Percentiles rank a stretch among this genome's conserved stretches.
These are phyloP conservation scores for Albifimbria verrucaria DNA, from an alignment of 2,329 filamentous ascomycete species.

Conservation along the genomic window DNA sequence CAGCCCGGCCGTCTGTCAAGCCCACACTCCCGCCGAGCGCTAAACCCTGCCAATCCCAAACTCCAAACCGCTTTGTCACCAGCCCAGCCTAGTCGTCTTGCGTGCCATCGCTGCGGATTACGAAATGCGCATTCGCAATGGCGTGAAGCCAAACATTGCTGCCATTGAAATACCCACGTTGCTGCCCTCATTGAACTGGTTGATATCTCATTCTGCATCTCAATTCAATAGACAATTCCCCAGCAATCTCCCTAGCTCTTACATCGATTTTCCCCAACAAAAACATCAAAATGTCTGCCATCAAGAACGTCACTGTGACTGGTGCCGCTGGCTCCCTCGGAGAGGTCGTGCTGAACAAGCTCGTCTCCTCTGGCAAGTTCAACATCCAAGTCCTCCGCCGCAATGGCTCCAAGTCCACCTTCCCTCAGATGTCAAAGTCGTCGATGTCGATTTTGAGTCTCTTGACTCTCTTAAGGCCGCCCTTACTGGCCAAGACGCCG, in stretches of 20 bases:
- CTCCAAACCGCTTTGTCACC: too few relatives aligned
- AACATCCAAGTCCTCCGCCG: conserved; percentile 33
- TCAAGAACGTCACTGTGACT: conserved; percentile 35
- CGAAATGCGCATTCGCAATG: too few relatives aligned
- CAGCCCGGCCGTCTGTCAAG: too few relatives aligned
- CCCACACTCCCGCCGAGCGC: too few relatives aligned
- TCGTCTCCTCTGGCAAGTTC: conserved; percentile 29
- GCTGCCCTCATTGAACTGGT: too few relatives aligned
- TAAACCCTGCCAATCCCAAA: too few relatives aligned
- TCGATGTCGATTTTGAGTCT: conserved; percentile 37
- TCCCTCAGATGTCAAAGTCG: conserved; percentile 23
- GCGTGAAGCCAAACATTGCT: too few relatives aligned
- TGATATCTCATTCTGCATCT: neutral
- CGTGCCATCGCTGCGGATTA: too few relatives aligned
- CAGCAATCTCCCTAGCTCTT: neutral
- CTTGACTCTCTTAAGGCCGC: conserved; percentile 45
- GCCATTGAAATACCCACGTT: too few relatives aligned
- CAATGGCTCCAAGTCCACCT: conserved; percentile 35
- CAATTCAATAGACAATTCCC: neutral
- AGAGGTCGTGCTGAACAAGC: conserved; percentile 23
- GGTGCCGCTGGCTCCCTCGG: conserved; percentile 35
- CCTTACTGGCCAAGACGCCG: conserved; percentile 54
- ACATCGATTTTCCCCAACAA: neutral
- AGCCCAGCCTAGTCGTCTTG: too few relatives aligned
- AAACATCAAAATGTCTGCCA: conserved; percentile 20